Evolutionary conservation across 108 stramenopile genomes (phyloP).

Genomic region (Pseudonitzschia delicatissima): DNA sequence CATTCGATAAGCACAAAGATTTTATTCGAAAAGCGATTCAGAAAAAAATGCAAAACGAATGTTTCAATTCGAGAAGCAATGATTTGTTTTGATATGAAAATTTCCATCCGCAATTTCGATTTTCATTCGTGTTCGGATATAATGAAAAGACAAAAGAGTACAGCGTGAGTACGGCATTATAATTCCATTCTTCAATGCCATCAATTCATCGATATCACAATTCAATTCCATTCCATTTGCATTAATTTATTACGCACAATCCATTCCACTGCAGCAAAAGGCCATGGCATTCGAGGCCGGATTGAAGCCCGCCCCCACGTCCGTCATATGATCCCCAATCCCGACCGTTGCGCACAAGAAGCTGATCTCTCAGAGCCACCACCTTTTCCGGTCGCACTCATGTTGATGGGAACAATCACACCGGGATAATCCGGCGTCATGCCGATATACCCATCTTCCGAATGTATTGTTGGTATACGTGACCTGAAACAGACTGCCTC

Average conservation of each 20-base stretch:
- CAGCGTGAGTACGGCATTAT: too few species aligned
- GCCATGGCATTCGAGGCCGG: constrained; percentile 26
- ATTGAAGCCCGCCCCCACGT: constrained; percentile 49
- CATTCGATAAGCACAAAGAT: too few species aligned
- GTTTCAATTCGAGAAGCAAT: too few species aligned
- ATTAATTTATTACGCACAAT: constrained; percentile 2
- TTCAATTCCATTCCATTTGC: too few species aligned
- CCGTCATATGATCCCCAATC: constrained; percentile 21
- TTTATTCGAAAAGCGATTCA: not conserved
- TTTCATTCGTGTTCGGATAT: too few species aligned
- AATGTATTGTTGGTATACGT: constrained; percentile 45
- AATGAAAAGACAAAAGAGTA: too few species aligned
- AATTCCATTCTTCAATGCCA: too few species aligned
- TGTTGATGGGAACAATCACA: constrained; percentile 52
- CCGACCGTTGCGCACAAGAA: constrained; percentile 46
- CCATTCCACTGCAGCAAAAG: constrained; percentile 42
- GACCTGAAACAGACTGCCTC: constrained; percentile 46
- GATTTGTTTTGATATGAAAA: too few species aligned
- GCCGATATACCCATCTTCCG: constrained; percentile 37
- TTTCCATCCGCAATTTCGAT: too few species aligned
- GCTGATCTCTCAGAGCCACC: constrained; percentile 42
- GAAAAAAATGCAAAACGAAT: not conserved
- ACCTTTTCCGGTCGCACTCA: constrained; percentile 34
- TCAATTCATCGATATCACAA: too few species aligned
- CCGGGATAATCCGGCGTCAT: constrained; percentile 61